Evolutionary conservation across 352 stramenopile genomes (phyloP), one percentile per base, ranked within the genome.

Genomic region (Saprolegnia parasitica): DNA sequence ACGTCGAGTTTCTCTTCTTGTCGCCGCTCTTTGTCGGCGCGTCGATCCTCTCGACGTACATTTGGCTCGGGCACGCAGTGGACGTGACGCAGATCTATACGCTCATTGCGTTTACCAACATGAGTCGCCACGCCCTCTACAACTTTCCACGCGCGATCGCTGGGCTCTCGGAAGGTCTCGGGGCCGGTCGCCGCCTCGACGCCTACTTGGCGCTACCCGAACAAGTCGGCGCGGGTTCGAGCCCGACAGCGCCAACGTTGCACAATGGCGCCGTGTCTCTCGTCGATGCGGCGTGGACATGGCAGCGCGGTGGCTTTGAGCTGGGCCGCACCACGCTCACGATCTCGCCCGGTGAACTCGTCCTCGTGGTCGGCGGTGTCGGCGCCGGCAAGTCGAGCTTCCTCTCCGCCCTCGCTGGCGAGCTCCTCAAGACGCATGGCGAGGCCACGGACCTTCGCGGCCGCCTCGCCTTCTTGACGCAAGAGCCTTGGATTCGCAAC

Each of bases 1-100:
- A 62, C 9, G 55, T 62, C 55, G 55, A 62, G 35, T 62, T 62
- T 3, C 32, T 62, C 26, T 62, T 62, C 55, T 1, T 62, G 0
- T 45, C 55, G 9, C 55, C 55, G 4, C 15, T 62, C 4, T 62
- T 62, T 29, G 55, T 62, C 21, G 55, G 55, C 3, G 55, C 55
- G 9, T 23, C 55, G 16, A 20, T 45, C 32, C 32, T 62, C 15
- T 62, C 55, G 55, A 62, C 55, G 16, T 62, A 62, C 24, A 62
- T 62, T 45, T 23, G 26, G 18, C 24, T 62, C 1, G 55, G 55
- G 13, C 37, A 62, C 1, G 4, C 24, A 0, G 11, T 62, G 16
- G 32, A 62, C 24, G 1, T 29, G 1, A 62, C 55, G 32, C 10
- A 23, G 11, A 21, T 62, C 15, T 62, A 45, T 29, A 62, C 55